These are phyloP conservation scores for Starmerella apis DNA, from an alignment of 805 yeast genomes.

Conservation along the genomic window DNA sequence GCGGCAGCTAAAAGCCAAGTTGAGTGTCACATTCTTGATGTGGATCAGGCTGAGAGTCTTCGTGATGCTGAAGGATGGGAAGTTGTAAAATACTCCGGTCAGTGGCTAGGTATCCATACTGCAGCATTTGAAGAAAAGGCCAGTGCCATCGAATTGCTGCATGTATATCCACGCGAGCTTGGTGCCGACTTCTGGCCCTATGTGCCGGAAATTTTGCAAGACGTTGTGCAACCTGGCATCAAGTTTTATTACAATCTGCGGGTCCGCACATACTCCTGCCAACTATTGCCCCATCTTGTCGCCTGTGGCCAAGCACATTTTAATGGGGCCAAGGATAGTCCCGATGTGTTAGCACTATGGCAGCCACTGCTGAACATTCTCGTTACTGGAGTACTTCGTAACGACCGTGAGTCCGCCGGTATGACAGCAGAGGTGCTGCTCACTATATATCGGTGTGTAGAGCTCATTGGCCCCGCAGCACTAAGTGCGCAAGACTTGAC, in stretches of 20 bases:
- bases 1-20: slow-evolving; percentile 81
- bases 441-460: slow-evolving; percentile 56
- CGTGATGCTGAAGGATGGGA: slow-evolving; percentile 90
- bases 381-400: slow-evolving; percentile 47
- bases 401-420: slow-evolving; percentile 70
- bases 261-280: slow-evolving; percentile 84
- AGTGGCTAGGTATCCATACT: slow-evolving; percentile 88
- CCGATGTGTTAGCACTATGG: slow-evolving; percentile 62
- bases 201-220: slow-evolving; percentile 64
- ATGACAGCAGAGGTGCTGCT: slow-evolving; percentile 67
- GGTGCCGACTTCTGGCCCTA: slow-evolving; percentile 75
- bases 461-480: slow-evolving; percentile 51
- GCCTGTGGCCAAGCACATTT: slow-evolving; percentile 50
- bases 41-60: slow-evolving; percentile 75
- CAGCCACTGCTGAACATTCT: slow-evolving; percentile 54
- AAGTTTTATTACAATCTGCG: slow-evolving; percentile 90
- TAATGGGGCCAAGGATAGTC: slow-evolving; percentile 33
- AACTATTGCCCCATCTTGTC: slow-evolving; percentile 67
- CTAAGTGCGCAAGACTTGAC: slow-evolving; percentile 43
- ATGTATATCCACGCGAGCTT: slow-evolving; percentile 73
- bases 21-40: slow-evolving; percentile 77
- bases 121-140: slow-evolving; percentile 91
- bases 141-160: slow-evolving; percentile 76
- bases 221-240: slow-evolving; percentile 76
- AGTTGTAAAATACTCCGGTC: slow-evolving; percentile 80